phyloP scores from a whole-genome alignment of 139 green algal species.

The Chlamydomonas applanata region DNA sequence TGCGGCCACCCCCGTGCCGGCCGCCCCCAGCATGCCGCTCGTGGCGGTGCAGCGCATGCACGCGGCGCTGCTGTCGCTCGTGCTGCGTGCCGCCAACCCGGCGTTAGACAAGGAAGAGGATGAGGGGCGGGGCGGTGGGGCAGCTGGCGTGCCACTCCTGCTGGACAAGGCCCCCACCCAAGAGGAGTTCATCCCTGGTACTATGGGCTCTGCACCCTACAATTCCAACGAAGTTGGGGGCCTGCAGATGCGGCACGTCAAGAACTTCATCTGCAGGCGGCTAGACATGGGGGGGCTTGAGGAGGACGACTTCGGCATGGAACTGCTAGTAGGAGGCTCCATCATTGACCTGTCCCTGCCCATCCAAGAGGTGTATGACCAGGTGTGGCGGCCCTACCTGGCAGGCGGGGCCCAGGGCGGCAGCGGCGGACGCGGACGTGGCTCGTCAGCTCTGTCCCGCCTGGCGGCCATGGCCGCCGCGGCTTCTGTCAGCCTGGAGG shows the following conservation, averaged over 20 bases:
- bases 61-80: too few relatives aligned
- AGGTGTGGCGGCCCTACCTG: slow-evolving; percentile 13
- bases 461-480: slow-evolving; percentile 16
- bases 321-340: slow-evolving; percentile 58
- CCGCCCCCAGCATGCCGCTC: too few relatives aligned
- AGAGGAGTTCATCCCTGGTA: slow-evolving; percentile 66
- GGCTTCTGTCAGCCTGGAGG: background rate
- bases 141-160: slow-evolving; percentile 28
- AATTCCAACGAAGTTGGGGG: slow-evolving; percentile 21
- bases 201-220: slow-evolving; percentile 4
- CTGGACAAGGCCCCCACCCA: slow-evolving; percentile 64
- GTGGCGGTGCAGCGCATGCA: too few relatives aligned
- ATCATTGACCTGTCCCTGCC: slow-evolving; percentile 56
- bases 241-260: slow-evolving; percentile 62
- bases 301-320: slow-evolving; percentile 73
- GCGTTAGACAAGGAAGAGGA: too few relatives aligned
- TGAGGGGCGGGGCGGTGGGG: too few relatives aligned
- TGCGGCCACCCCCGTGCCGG: too few relatives aligned
- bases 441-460: background rate
- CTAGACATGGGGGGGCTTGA: slow-evolving; percentile 64
- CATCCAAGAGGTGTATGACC: slow-evolving; percentile 51
- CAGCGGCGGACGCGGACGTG: background rate
- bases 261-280: slow-evolving; percentile 63
- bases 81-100: too few relatives aligned
- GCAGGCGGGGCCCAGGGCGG: background rate